Evolutionary conservation across 2,329 filamentous ascomycete genomes (phyloP), one percentile per base, ranked within the genome.

Genomic region (Aspergillus persii): DNA sequence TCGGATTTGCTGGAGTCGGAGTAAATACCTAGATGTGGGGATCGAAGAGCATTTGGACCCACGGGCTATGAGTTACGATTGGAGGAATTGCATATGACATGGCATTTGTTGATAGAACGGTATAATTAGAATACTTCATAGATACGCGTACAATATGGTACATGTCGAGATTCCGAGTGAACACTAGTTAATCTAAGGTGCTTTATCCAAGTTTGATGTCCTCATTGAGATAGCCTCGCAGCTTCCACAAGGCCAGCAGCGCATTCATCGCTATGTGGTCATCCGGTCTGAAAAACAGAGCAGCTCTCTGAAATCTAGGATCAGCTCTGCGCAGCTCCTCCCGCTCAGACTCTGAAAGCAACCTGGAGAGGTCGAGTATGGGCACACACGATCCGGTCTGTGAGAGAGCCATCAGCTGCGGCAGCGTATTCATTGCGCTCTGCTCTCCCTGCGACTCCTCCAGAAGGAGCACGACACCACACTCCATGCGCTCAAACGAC

Each of bases 1-100:
- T 89, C 90, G 59, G 94, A 98, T 78, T 78, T 98, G 67, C 75
- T 83, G 52, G 79, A 64, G 26, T 63, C 60, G 48, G 61, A 66
- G 44, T 54, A 39, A 27, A 27, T 26, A 18, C 9, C 29, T 29
- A 41, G 23, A 48, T 29, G 18, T 50, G 53, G 31, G 44, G 39
- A 26, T 23, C 23, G 18, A 46, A 29, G 23, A 54, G 49, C 15
- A 59, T 52, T 15, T 50, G 31, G n/a, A 36, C 11, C 27, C 12
- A 41, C 36, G 36, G 36, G 44, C 27, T 30, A 56, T 39, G 53
- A 59, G n/a, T 50, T 56, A 59, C 26, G 44, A 53, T 12, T 18
- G 8, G 26, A 31, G 4, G 33, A 39, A 39, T 48, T 55, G 56
- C 33, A 53, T 33, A 50, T 39, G 50, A 29, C 15, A 39, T 31